Base-by-base conservation (phyloP, 306 rosid genomes). In the Sesbania bispinosa region DNA sequence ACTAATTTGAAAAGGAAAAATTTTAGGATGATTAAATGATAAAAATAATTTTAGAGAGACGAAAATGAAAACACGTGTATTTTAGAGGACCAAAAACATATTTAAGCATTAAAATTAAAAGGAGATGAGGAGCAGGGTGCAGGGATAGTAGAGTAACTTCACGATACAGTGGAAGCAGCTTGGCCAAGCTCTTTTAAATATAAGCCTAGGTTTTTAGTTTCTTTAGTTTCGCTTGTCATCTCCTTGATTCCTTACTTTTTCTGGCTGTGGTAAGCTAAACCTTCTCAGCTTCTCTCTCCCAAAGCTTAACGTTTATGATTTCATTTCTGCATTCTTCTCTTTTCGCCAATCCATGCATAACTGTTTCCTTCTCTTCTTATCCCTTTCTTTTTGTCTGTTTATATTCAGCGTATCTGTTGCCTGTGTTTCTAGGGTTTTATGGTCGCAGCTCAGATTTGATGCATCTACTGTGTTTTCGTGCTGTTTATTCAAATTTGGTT, bases 121-220 rank as follows among this genome's bases (percentile, higher is more conserved):
- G n/a, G 9, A n/a, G n/a, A n/a, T n/a, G n/a, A n/a, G n/a, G 18
- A 4, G 0, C 0, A 5, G 16, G 6, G 14, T 16, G 4, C 30
- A 20, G 50, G 81, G 80, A 63, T 10, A 75, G 63, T 33, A 15
- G 2, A 16, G 84, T 80, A 80, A 80, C 36, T 75, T 62, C 74
- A 20, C 39, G 0, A 2, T 43, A 6, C 14, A n/a, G 35, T 48
- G n/a, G 8, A 67, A 75, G 68, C 66, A 57, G 52, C 60, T 29
- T 3, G 55, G 14, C 61, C 47, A 35, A 19, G 18, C 48, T 35
- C 48, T 32, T 43, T n/a, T 69, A 41, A 50, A 55, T 19, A 29
- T 29, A 61, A 35, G 39, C 62, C 71, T 76, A 83, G 83, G 67
- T 74, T 36, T 71, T 13, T 16, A n/a, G n/a, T 1, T 64, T 11